phyloP scores from a whole-genome alignment of 148 eudicot species.

The Cornus controversa region DNA sequence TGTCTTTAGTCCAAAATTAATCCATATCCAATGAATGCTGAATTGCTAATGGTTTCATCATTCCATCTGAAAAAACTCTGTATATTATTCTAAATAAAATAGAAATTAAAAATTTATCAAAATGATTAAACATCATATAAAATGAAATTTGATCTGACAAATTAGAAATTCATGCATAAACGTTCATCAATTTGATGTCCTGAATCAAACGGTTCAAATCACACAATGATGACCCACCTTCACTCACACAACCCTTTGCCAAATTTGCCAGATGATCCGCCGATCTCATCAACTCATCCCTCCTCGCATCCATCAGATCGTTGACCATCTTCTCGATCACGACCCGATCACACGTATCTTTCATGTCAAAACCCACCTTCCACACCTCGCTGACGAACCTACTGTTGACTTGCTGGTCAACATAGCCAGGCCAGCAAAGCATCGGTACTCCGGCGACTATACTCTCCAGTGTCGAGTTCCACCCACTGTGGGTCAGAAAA shows the following conservation, averaged over 20 bases:
- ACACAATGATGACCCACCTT: constrained; percentile 22
- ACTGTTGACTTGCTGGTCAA: constrained; percentile 19
- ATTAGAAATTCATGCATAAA: too few relatives aligned
- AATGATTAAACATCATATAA: too few relatives aligned
- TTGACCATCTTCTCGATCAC: constrained; percentile 18
- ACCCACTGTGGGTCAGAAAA: constrained; percentile 22
- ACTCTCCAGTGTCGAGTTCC: constrained; percentile 28
- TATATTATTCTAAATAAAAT: too few relatives aligned
- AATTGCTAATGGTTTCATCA: too few relatives aligned
- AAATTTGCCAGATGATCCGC: not conserved
- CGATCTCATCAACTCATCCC: constrained; percentile 17
- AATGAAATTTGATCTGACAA: too few relatives aligned
- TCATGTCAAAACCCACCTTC: constrained; percentile 32
- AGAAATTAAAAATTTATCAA: too few relatives aligned
- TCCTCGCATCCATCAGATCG: constrained; percentile 22
- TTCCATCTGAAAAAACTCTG: too few relatives aligned
- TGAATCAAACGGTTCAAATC: constrained; percentile 13
- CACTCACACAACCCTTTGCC: constrained; percentile 12
- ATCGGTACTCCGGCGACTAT: constrained; percentile 16
- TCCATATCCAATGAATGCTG: too few relatives aligned
- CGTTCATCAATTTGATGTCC: not conserved
- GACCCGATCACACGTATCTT: constrained; percentile 26
- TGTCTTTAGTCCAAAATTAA: too few relatives aligned
- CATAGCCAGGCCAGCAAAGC: constrained; percentile 25
- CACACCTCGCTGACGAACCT: constrained; percentile 29